Evolutionary conservation across 371 early-diverging fungal species (phyloP).

Genomic region (Rhizopus sp.): DNA sequence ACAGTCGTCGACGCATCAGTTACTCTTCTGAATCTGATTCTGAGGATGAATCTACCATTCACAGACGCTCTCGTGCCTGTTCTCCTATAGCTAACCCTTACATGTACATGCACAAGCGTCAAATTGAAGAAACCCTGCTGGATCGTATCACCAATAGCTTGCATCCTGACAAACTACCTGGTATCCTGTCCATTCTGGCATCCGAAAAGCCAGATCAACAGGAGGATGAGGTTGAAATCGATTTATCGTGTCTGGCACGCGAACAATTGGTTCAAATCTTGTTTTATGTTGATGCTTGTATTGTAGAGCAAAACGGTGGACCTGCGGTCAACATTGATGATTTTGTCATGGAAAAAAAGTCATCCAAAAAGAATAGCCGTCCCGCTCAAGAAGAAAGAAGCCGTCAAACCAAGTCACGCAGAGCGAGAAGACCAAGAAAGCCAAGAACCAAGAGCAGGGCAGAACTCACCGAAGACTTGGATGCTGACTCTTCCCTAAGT

Average conservation of each 20-base stretch:
- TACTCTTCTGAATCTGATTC: slow-evolving; percentile 45
- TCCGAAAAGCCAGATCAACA: slow-evolving; percentile 32
- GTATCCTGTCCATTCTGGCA: slow-evolving; percentile 47
- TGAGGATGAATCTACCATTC: slow-evolving; percentile 28
- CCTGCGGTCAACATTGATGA: slow-evolving; percentile 39
- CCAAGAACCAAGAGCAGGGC: slow-evolving; percentile 19
- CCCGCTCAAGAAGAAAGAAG: slow-evolving; percentile 11
- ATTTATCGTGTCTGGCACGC: slow-evolving; percentile 48
- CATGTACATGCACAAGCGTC: slow-evolving; percentile 48
- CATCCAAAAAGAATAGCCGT: slow-evolving; percentile 18
- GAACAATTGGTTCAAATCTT: slow-evolving; percentile 44
- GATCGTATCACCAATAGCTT: slow-evolving; percentile 47
- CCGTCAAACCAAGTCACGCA: slow-evolving; percentile 1
- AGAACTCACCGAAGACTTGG: slow-evolving; percentile 29
- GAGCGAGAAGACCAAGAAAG: slow-evolving; percentile 12
- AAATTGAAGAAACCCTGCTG: slow-evolving; percentile 48
- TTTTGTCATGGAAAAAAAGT: slow-evolving; percentile 29
- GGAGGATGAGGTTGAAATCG: slow-evolving; percentile 49
- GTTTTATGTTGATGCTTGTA: slow-evolving; percentile 53
- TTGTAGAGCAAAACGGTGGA: slow-evolving; percentile 50
- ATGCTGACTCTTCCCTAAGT: slow-evolving; percentile 21
- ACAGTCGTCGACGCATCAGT: slow-evolving; percentile 27
- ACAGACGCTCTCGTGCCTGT: slow-evolving; percentile 20
- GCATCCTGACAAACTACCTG: slow-evolving; percentile 46
- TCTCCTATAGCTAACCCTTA: slow-evolving; percentile 20